Conservation (phyloP, 352 stramenopile genomes). For the Pythium rhizo-oryzae region DNA sequence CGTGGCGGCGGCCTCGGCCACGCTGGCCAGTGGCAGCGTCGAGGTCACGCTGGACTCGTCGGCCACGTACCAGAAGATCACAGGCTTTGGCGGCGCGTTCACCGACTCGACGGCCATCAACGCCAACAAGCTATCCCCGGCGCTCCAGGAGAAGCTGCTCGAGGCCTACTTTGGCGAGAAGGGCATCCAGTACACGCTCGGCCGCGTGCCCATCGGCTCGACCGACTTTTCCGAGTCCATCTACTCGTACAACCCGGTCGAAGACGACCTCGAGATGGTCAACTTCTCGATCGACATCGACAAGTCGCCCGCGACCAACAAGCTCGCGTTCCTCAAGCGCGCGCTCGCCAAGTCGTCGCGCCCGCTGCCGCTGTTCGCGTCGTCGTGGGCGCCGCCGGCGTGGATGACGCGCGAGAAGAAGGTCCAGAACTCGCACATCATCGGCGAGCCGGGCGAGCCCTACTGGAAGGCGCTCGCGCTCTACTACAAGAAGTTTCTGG, state of each 20-base stretch:
- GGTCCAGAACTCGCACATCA: slow-evolving; percentile 58
- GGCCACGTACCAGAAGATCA: slow-evolving; percentile 77
- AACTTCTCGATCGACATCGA: slow-evolving; percentile 89
- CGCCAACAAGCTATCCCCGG: slow-evolving; percentile 57
- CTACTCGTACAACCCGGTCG: slow-evolving; percentile 88
- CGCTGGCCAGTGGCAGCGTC: slow-evolving; percentile 21
- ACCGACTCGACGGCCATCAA: slow-evolving; percentile 87
- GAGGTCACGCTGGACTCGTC: slow-evolving; percentile 47
- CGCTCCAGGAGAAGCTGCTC: slow-evolving; percentile 67
- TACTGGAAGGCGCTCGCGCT: slow-evolving; percentile 80
- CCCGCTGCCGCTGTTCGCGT: slow-evolving; percentile 70
- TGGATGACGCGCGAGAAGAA: slow-evolving; percentile 88
- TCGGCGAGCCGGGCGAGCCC: slow-evolving; percentile 52
- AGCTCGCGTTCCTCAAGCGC: slow-evolving; percentile 73
- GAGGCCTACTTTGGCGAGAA: slow-evolving; percentile 82
- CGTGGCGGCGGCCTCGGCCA: neutral
- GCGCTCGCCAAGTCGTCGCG: slow-evolving; percentile 47
- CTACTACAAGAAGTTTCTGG: slow-evolving; percentile 84
- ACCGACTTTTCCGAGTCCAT: slow-evolving; percentile 86
- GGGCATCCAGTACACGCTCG: slow-evolving; percentile 85
- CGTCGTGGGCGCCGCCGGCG: slow-evolving; percentile 78
- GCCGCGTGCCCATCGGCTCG: slow-evolving; percentile 82
- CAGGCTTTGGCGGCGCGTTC: slow-evolving; percentile 90
- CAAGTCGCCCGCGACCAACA: slow-evolving; percentile 53
- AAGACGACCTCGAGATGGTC: slow-evolving; percentile 73